phyloP scores from a whole-genome alignment of 352 stramenopile genomes.

The Bremia lactucae region DNA sequence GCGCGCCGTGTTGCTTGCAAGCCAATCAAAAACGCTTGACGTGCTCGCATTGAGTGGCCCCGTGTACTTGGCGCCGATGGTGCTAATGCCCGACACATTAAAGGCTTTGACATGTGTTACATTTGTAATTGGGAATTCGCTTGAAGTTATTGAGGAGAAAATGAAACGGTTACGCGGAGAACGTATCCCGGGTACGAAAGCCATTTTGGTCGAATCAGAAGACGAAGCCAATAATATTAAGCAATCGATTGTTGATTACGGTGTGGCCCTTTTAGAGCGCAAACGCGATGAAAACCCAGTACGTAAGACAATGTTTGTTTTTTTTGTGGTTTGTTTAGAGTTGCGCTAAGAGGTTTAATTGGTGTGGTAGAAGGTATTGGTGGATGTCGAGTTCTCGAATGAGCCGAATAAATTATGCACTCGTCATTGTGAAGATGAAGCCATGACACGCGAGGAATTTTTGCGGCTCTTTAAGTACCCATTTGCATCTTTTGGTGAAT shows the following conservation, averaged over 20 bases:
- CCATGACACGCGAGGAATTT: constrained; percentile 6
- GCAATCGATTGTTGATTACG: constrained; percentile 4
- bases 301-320: too few relatives aligned
- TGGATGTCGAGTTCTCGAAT: constrained; percentile 8
- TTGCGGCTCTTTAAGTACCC: constrained; percentile 2
- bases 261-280: not conserved
- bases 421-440: constrained; percentile 5
- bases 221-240: constrained; percentile 4
- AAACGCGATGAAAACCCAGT: constrained; percentile 4
- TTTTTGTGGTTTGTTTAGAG: not conserved
- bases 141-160: constrained; percentile 5
- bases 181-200: constrained; percentile 1
- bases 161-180: constrained; percentile 2
- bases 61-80: constrained; percentile 6
- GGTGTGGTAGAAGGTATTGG: constrained; percentile 2
- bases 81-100: constrained; percentile 1
- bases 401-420: constrained; percentile 7
- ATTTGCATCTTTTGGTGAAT: constrained; percentile 3
- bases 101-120: constrained; percentile 5
- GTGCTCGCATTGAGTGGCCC: not conserved
- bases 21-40: not conserved
- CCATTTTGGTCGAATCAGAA: constrained; percentile 7
- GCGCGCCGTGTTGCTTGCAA: not conserved
- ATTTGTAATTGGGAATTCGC: constrained; percentile 5
- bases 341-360: too few relatives aligned